A percentile compares a stretch with the other conserved stretches of the same genome.
Evolutionary conservation across 345 rosid genomes (phyloP).

Genomic region (Ceriops zippeliana): DNA sequence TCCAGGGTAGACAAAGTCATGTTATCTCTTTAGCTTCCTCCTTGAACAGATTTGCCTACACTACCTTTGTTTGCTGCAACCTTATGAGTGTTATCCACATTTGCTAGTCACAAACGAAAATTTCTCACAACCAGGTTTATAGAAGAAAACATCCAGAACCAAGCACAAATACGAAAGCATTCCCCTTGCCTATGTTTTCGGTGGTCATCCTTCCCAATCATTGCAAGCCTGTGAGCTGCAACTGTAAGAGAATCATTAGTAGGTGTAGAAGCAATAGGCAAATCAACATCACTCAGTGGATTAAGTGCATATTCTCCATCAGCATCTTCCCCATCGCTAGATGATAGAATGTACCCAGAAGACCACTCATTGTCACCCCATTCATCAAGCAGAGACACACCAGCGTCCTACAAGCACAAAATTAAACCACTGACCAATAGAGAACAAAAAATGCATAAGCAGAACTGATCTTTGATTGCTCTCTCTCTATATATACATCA

Average conservation of each 20-base stretch:
- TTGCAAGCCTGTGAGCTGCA: slow-evolving; percentile 58
- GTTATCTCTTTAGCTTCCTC: too few species aligned
- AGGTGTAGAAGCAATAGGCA: slow-evolving; percentile 44
- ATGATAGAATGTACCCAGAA: slow-evolving; percentile 42
- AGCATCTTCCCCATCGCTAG: slow-evolving; percentile 83
- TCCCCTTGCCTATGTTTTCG: slow-evolving; percentile 57
- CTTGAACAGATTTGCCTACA: too few species aligned
- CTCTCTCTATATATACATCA: too few species aligned
- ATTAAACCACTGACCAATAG: too few species aligned
- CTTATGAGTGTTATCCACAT: too few species aligned
- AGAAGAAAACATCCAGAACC: not conserved
- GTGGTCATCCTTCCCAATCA: slow-evolving; percentile 52
- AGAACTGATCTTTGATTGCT: too few species aligned
- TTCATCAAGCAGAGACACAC: slow-evolving; percentile 36
- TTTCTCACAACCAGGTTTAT: too few species aligned
- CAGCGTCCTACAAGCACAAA: slow-evolving; percentile 38
- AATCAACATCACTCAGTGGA: slow-evolving; percentile 49
- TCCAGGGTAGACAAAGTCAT: too few species aligned
- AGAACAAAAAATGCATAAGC: too few species aligned
- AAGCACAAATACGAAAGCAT: slow-evolving; percentile 4
- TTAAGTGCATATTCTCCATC: slow-evolving; percentile 59
- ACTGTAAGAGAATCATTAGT: slow-evolving; percentile 48
- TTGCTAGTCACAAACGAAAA: too few species aligned
- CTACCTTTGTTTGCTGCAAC: too few species aligned
- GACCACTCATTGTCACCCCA: slow-evolving; percentile 40